phyloP scores from a whole-genome alignment of 2,329 filamentous ascomycete genomes.

The Fusarium poae region DNA sequence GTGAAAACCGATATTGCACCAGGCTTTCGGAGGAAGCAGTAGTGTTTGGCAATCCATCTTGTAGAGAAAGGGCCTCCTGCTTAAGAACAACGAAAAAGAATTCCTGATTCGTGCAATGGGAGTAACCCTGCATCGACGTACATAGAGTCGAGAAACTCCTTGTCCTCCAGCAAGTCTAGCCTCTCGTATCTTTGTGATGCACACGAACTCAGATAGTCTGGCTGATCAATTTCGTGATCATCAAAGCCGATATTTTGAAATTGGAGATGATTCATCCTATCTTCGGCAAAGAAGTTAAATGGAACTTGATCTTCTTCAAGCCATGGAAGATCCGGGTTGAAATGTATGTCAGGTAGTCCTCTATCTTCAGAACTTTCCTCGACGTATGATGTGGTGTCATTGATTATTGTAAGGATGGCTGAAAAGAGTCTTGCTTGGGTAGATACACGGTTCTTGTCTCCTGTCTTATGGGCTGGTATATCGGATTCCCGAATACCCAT shows the following conservation, averaged over 20 bases:
- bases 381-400: rapidly evolving
- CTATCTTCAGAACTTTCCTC: neutral
- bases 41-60: no score
- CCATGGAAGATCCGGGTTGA: neutral
- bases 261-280: neutral
- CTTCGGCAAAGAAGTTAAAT: neutral
- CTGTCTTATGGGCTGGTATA: rapidly evolving
- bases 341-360: neutral
- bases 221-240: rapidly evolving
- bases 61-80: no score
- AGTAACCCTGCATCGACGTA: neutral
- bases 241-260: neutral
- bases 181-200: neutral
- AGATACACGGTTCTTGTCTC: neutral
- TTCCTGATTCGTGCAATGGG: neutral
- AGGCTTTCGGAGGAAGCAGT: no score
- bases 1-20: no score
- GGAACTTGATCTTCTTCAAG: neutral
- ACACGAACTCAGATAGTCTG: neutral
- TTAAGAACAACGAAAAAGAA: neutral
- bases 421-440: neutral
- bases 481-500: neutral
- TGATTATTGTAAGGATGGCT: neutral
- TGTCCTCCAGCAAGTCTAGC: rapidly evolving
- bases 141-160: neutral